These are phyloP conservation scores for Phytopythium montanum DNA, from an alignment of 352 stramenopile species.

Conservation along the genomic window DNA sequence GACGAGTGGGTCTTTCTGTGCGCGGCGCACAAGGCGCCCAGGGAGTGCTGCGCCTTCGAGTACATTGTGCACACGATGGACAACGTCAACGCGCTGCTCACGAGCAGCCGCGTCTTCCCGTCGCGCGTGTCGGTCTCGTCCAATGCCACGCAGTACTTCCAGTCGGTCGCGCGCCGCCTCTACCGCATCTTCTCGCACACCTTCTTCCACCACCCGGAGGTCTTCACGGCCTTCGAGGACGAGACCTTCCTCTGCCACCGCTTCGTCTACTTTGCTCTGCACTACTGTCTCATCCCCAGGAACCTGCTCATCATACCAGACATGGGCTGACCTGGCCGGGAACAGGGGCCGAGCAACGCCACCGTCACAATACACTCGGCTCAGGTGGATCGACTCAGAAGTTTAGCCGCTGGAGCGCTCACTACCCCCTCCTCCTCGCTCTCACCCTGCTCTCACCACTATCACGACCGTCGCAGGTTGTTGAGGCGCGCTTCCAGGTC, in stretches of 20 bases:
- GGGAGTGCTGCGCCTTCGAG: constrained; percentile 83
- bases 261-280: constrained; percentile 78
- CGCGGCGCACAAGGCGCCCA: constrained; percentile 75
- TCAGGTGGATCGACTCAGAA: not conserved
- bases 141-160: constrained; percentile 84
- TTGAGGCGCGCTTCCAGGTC: constrained; percentile 97
- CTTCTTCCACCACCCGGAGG: constrained; percentile 76
- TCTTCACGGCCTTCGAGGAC: constrained; percentile 74
- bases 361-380: not conserved
- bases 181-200: constrained; percentile 88
- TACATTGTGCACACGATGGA: constrained; percentile 87
- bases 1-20: constrained; percentile 87
- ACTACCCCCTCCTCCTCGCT: not conserved
- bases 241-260: constrained; percentile 76
- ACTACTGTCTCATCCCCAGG: constrained; percentile 81
- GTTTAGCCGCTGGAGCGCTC: not conserved
- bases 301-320: constrained; percentile 82
- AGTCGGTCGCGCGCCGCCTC: constrained; percentile 72
- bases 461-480: constrained; percentile 89
- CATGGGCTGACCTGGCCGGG: constrained; percentile 26
- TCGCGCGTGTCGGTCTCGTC: constrained; percentile 73
- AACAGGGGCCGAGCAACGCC: no score
- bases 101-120: constrained; percentile 76
- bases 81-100: constrained; percentile 84
- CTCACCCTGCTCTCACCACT: not conserved